These are phyloP conservation scores for Ophiocordyceps camponoti-rufipedis DNA, from an alignment of 2,329 filamentous ascomycete genomes.

Conservation along the genomic window DNA sequence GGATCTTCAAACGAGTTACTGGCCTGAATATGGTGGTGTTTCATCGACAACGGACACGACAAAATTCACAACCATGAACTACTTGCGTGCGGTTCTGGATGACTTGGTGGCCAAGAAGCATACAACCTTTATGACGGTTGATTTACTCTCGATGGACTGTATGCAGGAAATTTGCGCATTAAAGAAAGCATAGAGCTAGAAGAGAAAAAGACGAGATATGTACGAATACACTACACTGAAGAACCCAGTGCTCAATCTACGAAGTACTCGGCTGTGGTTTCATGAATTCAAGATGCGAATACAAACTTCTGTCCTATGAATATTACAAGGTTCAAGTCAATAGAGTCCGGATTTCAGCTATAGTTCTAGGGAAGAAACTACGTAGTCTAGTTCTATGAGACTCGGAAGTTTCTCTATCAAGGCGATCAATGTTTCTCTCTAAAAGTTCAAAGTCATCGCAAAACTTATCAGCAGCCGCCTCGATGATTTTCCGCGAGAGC, in stretches of 20 bases:
- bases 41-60: slow-evolving; percentile 5
- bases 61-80: slow-evolving; percentile 10
- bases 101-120: slow-evolving; percentile 8
- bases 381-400: slow-evolving; percentile 10
- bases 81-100: slow-evolving; percentile 9
- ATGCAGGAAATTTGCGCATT: slow-evolving; percentile 11
- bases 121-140: slow-evolving; percentile 7
- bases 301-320: too few relatives aligned
- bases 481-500: slow-evolving; percentile 58
- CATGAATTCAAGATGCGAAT: too few relatives aligned
- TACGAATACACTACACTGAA: too few relatives aligned
- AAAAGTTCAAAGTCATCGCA: slow-evolving; percentile 62
- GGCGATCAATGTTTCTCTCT: slow-evolving; percentile 28
- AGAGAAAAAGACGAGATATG: too few relatives aligned
- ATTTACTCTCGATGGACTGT: slow-evolving; percentile 11
- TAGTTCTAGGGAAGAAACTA: slow-evolving; percentile 36
- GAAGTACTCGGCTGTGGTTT: too few relatives aligned
- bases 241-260: too few relatives aligned
- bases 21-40: slow-evolving; percentile 9
- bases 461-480: slow-evolving; percentile 68
- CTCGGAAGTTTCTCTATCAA: slow-evolving; percentile 14
- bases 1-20: slow-evolving; percentile 14
- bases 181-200: slow-evolving; percentile 3
- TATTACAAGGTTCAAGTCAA: slow-evolving; percentile 9
- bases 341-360: slow-evolving; percentile 40